Percentiles rank a stretch among this genome's conserved stretches.
Conservation (phyloP, 495 filamentous ascomycete genomes). For the Xylaria castorea region DNA sequence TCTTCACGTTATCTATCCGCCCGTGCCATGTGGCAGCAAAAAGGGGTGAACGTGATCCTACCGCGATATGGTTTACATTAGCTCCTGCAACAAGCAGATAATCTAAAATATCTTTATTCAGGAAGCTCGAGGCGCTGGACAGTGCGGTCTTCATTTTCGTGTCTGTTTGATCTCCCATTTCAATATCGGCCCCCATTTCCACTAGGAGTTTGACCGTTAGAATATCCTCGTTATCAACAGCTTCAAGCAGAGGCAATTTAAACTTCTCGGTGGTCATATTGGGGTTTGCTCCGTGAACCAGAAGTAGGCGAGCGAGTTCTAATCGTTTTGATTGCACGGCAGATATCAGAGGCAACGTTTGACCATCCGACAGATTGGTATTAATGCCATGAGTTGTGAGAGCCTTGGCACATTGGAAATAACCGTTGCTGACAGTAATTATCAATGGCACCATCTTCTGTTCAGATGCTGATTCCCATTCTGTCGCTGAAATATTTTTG, state of each 20-base stretch:
- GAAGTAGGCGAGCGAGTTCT: neutral
- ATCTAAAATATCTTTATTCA: neutral
- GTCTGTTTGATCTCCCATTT: neutral
- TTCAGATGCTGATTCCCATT: slow-evolving; percentile 1
- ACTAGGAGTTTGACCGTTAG: neutral
- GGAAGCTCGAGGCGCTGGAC: neutral
- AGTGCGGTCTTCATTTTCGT: neutral
- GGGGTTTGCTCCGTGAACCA: neutral
- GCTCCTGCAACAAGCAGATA: neutral
- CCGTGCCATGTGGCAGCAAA: neutral
- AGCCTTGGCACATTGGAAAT: neutral
- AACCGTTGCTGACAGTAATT: neutral
- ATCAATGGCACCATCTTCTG: neutral
- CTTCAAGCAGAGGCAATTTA: neutral
- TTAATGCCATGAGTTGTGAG: neutral
- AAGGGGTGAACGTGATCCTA: neutral
- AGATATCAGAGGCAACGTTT: neutral
- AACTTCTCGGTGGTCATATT: neutral
- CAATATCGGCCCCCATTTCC: neutral
- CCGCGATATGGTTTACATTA: slow-evolving; percentile 1
- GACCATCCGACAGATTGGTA: neutral
- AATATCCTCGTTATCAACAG: neutral
- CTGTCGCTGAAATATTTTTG: neutral
- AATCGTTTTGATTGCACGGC: neutral
- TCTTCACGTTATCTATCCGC: neutral